These are phyloP conservation scores for Nemania diffusa DNA, from an alignment of 2,329 filamentous ascomycete genomes.

Conservation along the genomic window DNA sequence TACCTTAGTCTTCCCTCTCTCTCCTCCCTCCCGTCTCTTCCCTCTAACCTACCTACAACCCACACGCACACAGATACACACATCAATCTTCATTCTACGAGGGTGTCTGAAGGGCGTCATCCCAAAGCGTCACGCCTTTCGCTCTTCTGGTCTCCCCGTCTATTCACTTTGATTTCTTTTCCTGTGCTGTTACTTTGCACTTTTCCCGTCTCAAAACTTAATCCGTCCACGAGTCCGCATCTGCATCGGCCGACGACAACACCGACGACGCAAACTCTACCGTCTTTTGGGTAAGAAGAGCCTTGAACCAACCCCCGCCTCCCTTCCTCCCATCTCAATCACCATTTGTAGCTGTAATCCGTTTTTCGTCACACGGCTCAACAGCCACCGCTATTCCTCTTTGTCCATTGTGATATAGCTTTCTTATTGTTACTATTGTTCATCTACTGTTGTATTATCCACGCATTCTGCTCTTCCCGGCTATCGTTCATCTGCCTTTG, in stretches of 20 bases:
- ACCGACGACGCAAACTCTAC: conserved; percentile 24
- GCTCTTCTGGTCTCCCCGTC: conserved; percentile 13
- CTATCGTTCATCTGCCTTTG: not conserved
- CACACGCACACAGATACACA: conserved; percentile 18
- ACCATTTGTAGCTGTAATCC: not conserved
- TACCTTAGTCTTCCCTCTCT: conserved; percentile 31
- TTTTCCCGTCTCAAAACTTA: conserved; percentile 17
- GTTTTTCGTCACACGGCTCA: not conserved
- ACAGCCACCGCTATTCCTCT: not conserved
- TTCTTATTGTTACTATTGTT: conserved; percentile 24
- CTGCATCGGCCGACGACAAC: conserved; percentile 19
- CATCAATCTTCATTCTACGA: conserved; percentile 32
- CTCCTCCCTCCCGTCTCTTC: conserved; percentile 37
- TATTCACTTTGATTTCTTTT: conserved; percentile 4
- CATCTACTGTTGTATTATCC: conserved; percentile 22
- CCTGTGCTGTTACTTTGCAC: not conserved
- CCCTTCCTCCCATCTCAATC: conserved; percentile 7
- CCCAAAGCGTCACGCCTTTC: conserved; percentile 29
- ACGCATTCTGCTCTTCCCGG: conserved; percentile 10
- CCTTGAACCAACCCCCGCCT: conserved; percentile 14
- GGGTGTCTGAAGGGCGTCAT: conserved; percentile 37
- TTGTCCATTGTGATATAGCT: not conserved
- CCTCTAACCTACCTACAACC: conserved; percentile 34
- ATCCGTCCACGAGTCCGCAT: conserved; percentile 11
- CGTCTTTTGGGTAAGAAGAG: conserved; percentile 29